Conservation (phyloP, 345 rosid genomes). For the Arabis hirsuta region DNA sequence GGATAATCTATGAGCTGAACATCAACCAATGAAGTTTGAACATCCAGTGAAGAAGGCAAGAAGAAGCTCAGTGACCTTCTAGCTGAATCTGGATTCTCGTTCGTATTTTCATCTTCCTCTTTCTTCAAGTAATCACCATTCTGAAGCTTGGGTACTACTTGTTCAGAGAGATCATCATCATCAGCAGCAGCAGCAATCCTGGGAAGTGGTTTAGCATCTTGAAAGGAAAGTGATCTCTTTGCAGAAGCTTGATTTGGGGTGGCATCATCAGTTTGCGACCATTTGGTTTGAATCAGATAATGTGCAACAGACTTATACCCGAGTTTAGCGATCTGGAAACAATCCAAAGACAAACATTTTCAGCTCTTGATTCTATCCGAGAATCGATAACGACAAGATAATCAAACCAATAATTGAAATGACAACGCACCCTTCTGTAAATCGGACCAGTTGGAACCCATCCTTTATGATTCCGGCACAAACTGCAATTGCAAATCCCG, state of each 20-base stretch:
- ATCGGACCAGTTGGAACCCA: conserved; percentile 82
- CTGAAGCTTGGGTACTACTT: conserved; percentile 17
- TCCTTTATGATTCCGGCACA: conserved; percentile 83
- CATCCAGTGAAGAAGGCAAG: conserved; percentile 32
- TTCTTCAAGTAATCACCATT: conserved; percentile 18
- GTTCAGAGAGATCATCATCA: conserved; percentile 16
- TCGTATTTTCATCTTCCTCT: conserved; percentile 24
- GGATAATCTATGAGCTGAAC: conserved; percentile 9
- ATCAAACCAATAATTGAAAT: background rate
- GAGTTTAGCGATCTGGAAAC: conserved; percentile 58
- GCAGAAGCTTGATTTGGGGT: conserved; percentile 55
- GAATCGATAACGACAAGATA: background rate
- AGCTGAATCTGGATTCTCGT: conserved; percentile 25
- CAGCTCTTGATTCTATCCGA: conserved; percentile 16
- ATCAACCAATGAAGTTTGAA: background rate
- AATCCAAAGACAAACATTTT: conserved; percentile 18
- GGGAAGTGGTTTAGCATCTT: conserved; percentile 40
- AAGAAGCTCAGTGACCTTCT: conserved; percentile 24
- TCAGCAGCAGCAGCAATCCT: conserved; percentile 12
- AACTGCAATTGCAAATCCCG: conserved; percentile 94
- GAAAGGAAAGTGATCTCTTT: conserved; percentile 68
- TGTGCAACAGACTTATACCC: conserved; percentile 96
- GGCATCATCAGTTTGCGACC: conserved; percentile 39
- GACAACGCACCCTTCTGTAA: conserved; percentile 61
- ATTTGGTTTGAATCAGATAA: conserved; percentile 71